Evolutionary conservation across 306 rosid species (phyloP).

Genomic region (Glycine latifolia): DNA sequence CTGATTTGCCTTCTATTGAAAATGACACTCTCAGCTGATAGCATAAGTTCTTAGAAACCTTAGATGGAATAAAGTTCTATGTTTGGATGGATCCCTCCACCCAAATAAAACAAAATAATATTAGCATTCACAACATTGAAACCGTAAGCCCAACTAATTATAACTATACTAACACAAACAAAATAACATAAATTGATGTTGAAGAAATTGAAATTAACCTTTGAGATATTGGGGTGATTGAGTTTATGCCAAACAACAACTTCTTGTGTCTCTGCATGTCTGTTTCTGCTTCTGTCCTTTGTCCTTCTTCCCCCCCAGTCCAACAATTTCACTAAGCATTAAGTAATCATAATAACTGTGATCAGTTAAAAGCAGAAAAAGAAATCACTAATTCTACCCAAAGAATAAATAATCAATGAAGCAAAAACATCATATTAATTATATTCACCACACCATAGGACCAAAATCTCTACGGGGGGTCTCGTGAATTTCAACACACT

Average conservation of each 20-base stretch:
- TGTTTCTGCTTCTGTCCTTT: slow-evolving; percentile 91
- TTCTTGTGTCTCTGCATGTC: slow-evolving; percentile 94
- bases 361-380: background rate
- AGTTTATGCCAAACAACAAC: slow-evolving; percentile 99
- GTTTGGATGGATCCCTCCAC: slow-evolving; percentile 18
- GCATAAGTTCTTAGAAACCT: background rate
- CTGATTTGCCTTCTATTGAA: background rate
- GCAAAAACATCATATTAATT: too few species aligned
- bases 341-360: slow-evolving; percentile 34
- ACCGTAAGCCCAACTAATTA: slow-evolving; percentile 25
- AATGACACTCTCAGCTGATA: slow-evolving; percentile 36
- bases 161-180: too few species aligned
- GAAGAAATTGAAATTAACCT: slow-evolving; percentile 62
- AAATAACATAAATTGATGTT: background rate
- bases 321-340: slow-evolving; percentile 79
- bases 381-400: background rate
- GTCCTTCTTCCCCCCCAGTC: slow-evolving; percentile 99
- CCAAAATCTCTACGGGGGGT: slow-evolving; percentile 49
- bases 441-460: too few species aligned
- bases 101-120: slow-evolving; percentile 19
- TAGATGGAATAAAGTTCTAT: background rate
- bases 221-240: slow-evolving; percentile 95
- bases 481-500: slow-evolving; percentile 57
- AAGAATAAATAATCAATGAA: background rate
- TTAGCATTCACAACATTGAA: slow-evolving; percentile 24